Percentiles rank a stretch among this genome's conserved stretches.
Conservation (phyloP, 495 filamentous ascomycete species). For the Aspergillus nidulans region DNA sequence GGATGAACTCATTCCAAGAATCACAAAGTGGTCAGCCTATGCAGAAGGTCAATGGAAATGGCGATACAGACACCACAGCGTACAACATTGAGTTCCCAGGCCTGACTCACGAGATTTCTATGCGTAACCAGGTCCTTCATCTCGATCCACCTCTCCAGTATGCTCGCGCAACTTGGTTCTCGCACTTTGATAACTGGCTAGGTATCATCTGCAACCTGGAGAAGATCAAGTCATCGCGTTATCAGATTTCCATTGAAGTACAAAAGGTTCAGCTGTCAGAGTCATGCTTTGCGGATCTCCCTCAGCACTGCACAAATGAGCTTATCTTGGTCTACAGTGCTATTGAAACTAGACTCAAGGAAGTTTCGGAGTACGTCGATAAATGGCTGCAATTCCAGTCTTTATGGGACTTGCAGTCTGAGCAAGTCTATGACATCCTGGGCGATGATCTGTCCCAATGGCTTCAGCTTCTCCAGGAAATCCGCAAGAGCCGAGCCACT, state of each 20-base stretch:
- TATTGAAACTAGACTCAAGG: slow-evolving; percentile 71
- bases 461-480: slow-evolving; percentile 92
- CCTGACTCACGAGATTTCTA: slow-evolving; percentile 85
- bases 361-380: slow-evolving; percentile 79
- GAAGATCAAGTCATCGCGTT: slow-evolving; percentile 89
- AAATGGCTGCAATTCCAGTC: slow-evolving; percentile 99
- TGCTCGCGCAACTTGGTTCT: slow-evolving; percentile 89
- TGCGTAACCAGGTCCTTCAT: slow-evolving; percentile 94
- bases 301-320: slow-evolving; percentile 68
- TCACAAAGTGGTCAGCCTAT: slow-evolving; percentile 40
- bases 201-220: slow-evolving; percentile 86
- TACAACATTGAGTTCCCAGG: slow-evolving; percentile 51
- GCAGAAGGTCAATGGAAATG: slow-evolving; percentile 23
- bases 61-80: slow-evolving; percentile 43
- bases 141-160: slow-evolving; percentile 89
- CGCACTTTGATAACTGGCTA: slow-evolving; percentile 88
- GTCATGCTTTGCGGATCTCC: slow-evolving; percentile 80
- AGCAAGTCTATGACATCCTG: slow-evolving; percentile 85
- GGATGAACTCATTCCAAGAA: slow-evolving; percentile 77
- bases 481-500: slow-evolving; percentile 84
- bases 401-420: slow-evolving; percentile 93
- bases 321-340: slow-evolving; percentile 73
- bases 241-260: slow-evolving; percentile 75
- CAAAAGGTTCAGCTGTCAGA: slow-evolving; percentile 57
- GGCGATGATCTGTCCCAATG: slow-evolving; percentile 89